Conservation (phyloP, 2,329 filamentous ascomycete genomes). For the Penicillium griseofulvum region DNA sequence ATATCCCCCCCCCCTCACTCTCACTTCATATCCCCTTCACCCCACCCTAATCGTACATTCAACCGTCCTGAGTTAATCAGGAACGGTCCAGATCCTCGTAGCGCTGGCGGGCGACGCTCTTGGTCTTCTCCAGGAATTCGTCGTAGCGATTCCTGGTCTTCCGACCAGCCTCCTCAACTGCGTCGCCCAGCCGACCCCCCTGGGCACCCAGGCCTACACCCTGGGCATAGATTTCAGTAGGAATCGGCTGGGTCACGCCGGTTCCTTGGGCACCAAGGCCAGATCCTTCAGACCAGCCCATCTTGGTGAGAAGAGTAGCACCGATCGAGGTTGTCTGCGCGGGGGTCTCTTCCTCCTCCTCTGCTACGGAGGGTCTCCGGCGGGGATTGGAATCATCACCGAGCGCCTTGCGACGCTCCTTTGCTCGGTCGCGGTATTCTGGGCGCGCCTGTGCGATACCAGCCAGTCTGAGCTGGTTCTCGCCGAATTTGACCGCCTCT, state of each 20-base stretch:
- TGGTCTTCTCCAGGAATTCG: constrained; percentile 50
- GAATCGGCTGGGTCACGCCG: constrained; percentile 48
- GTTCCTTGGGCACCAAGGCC: constrained; percentile 50
- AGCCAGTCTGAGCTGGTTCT: background rate
- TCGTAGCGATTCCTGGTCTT: constrained; percentile 49
- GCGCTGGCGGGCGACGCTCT: constrained; percentile 46
- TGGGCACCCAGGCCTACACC: constrained; percentile 51
- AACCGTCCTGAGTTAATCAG: background rate
- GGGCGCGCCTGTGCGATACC: constrained; percentile 6
- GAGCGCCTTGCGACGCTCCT: constrained; percentile 46
- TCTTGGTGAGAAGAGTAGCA: constrained; percentile 51
- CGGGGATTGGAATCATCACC: constrained; percentile 26
- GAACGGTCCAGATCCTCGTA: constrained; percentile 44
- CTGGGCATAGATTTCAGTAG: constrained; percentile 50
- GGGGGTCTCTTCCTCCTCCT: constrained; percentile 31
- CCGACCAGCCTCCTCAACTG: constrained; percentile 47
- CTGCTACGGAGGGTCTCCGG: constrained; percentile 25
- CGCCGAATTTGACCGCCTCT: background rate
- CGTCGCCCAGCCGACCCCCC: constrained; percentile 50
- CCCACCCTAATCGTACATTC: constrained; percentile 12
- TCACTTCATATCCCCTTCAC: background rate
- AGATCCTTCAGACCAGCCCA: constrained; percentile 51
- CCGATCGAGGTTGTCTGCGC: constrained; percentile 45
- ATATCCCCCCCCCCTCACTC: background rate
- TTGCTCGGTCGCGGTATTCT: constrained; percentile 50